Evolutionary conservation across 208 protist genomes (phyloP).

Genomic region (Trypanosoma brucei): DNA sequence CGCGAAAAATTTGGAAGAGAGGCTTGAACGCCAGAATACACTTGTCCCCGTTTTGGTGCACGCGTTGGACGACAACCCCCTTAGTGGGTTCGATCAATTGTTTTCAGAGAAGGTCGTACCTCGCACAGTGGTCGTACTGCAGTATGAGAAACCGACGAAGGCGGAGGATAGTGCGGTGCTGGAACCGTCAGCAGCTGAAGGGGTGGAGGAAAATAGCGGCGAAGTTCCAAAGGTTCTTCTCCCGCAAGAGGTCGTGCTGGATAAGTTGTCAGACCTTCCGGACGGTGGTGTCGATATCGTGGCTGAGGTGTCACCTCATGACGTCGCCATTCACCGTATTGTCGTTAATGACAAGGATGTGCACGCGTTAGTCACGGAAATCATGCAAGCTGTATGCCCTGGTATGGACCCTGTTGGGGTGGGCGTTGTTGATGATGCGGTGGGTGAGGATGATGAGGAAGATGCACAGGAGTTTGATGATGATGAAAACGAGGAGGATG

Average conservation of each 20-base stretch:
- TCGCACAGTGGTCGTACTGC: slow-evolving; percentile 48
- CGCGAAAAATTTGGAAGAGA: slow-evolving; percentile 25
- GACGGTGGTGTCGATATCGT: neutral
- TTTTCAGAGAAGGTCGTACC: slow-evolving; percentile 39
- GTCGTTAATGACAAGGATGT: slow-evolving; percentile 40
- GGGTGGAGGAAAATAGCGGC: neutral
- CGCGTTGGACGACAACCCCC: slow-evolving; percentile 10
- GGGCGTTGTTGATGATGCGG: slow-evolving; percentile 48
- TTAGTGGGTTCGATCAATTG: slow-evolving; percentile 27
- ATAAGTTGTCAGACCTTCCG: slow-evolving; percentile 17
- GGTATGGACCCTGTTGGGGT: slow-evolving; percentile 42
- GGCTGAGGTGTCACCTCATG: neutral
- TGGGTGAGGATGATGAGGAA: slow-evolving; percentile 41
- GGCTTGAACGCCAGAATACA: slow-evolving; percentile 21
- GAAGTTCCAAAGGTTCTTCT: slow-evolving; percentile 5
- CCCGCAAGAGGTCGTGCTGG: slow-evolving; percentile 14
- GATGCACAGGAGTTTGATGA: slow-evolving; percentile 46
- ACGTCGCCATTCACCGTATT: slow-evolving; percentile 23
- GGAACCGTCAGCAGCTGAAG: neutral
- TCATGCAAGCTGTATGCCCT: slow-evolving; percentile 46
- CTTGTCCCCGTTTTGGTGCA: slow-evolving; percentile 56
- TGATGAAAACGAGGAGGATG: slow-evolving; percentile 41
- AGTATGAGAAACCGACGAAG: slow-evolving; percentile 11
- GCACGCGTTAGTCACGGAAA: slow-evolving; percentile 35
- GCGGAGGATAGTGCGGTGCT: slow-evolving; percentile 29